Evolutionary conservation across 805 yeast species (phyloP), one percentile per base, ranked within the genome.

Genomic region (Wickerhamomyces kurtzmanii): DNA sequence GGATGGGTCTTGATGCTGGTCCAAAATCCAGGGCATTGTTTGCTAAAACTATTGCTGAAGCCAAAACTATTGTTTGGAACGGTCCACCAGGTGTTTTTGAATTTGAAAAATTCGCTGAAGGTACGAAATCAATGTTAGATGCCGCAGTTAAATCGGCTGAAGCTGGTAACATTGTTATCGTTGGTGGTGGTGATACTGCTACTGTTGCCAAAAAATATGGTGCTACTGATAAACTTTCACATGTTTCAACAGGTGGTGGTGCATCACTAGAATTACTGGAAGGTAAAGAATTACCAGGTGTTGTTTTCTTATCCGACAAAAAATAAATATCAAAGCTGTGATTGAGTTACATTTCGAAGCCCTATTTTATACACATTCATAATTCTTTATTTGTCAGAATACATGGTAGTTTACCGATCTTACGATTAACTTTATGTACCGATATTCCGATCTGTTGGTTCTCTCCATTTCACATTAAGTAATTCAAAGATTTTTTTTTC

Each of bases 21-120:
- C 87, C 86, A 65, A 78, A 83, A 68, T 72, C 94, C 38, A 68
- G 74, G 51, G 71, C 75, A 61, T 70, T 81, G 46, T 91, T 82
- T 57, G 72, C 78, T 43, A 76, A 66, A 43, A 78, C 95, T 41
- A 84, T 91, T 48, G 80, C 81, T 42, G 71, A 79, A 64, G 93
- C 98, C 47, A 86, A 89, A 77, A 91, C 98, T 52, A 89, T 91
- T 51, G 91, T 91, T 57, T 91, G 98, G 98, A 91, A 91, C 71
- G 98, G 98, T 60, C 98, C 98, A 42, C 96, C 98, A 64, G 98
- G 98, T 73, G 98, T 91, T 49, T 91, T 91, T 59, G 98, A 91
- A 71, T 91, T 91, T 54, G 95, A 84, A 46, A 71, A 71, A 52
- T 91, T 91, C 57, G 80, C 96, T 46, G 62, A 62, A 36, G 97